Evolutionary conservation across 305 asterid species (phyloP), one percentile per base, ranked within the genome.

Genomic region (Coffea humblotiana): DNA sequence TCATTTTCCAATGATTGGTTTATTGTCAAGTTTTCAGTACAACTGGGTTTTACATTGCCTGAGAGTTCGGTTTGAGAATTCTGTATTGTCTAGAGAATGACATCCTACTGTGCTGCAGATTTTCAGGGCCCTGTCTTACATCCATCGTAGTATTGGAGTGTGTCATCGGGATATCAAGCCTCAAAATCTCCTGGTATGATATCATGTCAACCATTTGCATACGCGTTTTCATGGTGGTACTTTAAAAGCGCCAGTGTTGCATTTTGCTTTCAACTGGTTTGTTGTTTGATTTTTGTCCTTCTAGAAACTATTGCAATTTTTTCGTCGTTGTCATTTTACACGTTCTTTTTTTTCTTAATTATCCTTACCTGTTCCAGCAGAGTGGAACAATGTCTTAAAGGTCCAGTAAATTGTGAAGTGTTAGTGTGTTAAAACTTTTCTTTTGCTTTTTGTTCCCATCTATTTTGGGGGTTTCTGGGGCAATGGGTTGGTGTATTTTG

Each of bases 131-230:
- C 87, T 95, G 86, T 90, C 97, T 79, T 95, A 93, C 84, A 90
- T 93, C 83, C 99, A 95, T 86, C 89, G 90, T 63, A 87, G 88
- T 77, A 84, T 95, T 83, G 93, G 97, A 87, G 97, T 95, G 77
- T 95, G 99, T 81, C 99, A 95, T 88, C 90, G 99, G 86, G 99
- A 95, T 87, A 95, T 95, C 86, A 95, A 95, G 89, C 98, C 99
- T 88, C 99, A 95, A 71, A 88, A 88, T 81, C 86, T 88, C 66
- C 78, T 87, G 90, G 90, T 87, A 82, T 12, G 49, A 47, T 43
- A 4, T 58, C 77, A 66, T 67, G 54, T 37, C 32, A 37, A 68
- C 63, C 60, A 40, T 11, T 47, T 71, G 71, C 67, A 6, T 64
- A 54, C 61, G 7, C 14, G 5, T 25, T 23, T 43, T 23, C 68